These are phyloP conservation scores for Aureobasidium sp. DNA, from an alignment of 2,329 filamentous ascomycete species.

Conservation along the genomic window DNA sequence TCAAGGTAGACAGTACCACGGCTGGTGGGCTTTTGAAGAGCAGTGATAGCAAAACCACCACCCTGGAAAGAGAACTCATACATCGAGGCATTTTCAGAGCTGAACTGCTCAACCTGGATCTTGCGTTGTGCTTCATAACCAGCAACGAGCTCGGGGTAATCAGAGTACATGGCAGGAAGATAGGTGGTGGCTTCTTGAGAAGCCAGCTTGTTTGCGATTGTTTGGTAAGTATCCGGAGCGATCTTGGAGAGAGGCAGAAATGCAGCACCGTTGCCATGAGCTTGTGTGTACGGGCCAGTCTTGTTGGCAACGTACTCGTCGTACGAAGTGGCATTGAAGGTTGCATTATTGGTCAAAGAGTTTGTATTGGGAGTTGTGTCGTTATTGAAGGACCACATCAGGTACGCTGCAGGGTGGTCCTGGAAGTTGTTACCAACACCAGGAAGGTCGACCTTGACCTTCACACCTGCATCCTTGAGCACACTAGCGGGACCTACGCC, in stretches of 20 bases:
- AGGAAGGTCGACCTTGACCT: slow-evolving; percentile 26
- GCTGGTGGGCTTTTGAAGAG: slow-evolving; percentile 32
- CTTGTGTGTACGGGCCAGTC: slow-evolving; percentile 29
- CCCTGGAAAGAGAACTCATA: slow-evolving; percentile 40
- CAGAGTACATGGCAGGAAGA: slow-evolving; percentile 22
- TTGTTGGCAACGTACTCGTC: slow-evolving; percentile 24
- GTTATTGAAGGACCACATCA: slow-evolving; percentile 17
- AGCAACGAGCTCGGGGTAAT: slow-evolving; percentile 36
- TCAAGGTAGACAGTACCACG: slow-evolving; percentile 30
- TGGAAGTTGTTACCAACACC: slow-evolving; percentile 32
- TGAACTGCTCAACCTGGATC: slow-evolving; percentile 40
- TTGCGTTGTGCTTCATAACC: slow-evolving; percentile 45
- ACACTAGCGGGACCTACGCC: slow-evolving; percentile 21
- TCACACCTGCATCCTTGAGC: slow-evolving; percentile 25
- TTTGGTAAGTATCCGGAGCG: slow-evolving; percentile 11
- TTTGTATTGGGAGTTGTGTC: slow-evolving; percentile 23
- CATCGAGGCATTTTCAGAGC: slow-evolving; percentile 36
- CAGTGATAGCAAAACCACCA: slow-evolving; percentile 21
- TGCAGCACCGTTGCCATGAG: slow-evolving; percentile 26
- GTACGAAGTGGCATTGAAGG: slow-evolving; percentile 23
- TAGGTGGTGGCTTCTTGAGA: slow-evolving; percentile 19
- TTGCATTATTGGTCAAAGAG: slow-evolving; percentile 27
- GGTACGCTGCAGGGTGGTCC: slow-evolving; percentile 19
- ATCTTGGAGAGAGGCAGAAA: slow-evolving; percentile 21
- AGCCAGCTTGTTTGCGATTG: slow-evolving; percentile 13